A percentile compares a stretch with the other conserved stretches of the same genome.
phyloP scores from a whole-genome alignment of 192 early-diverging fungal species.

The Nowakowskiella sp. region DNA sequence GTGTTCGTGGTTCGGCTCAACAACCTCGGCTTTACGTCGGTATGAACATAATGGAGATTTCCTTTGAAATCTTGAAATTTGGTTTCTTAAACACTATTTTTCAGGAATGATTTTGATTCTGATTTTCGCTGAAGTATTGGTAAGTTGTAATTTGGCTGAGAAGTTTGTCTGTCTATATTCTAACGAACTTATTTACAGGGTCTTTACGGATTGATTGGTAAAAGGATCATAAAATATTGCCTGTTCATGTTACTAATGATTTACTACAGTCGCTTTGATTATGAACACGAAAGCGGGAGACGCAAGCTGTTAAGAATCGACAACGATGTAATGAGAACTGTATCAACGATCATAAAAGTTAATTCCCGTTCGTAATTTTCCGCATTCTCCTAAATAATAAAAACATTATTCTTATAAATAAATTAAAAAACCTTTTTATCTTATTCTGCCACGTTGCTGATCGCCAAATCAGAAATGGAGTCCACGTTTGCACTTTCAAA shows the following conservation, averaged over 20 bases:
- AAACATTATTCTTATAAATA: too few relatives aligned
- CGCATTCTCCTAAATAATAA: too few relatives aligned
- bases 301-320: too few relatives aligned
- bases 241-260: not conserved
- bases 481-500: too few relatives aligned
- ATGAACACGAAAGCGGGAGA: constrained; percentile 81
- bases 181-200: constrained; percentile 25
- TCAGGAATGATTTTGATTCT: constrained; percentile 73
- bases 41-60: constrained; percentile 50
- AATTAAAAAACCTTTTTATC: too few relatives aligned
- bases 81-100: not conserved
- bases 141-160: constrained; percentile 11
- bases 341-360: too few relatives aligned
- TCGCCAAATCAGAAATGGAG: too few relatives aligned
- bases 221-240: constrained; percentile 1
- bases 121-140: constrained; percentile 98
- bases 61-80: not conserved
- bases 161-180: constrained; percentile 7
- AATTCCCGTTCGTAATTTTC: too few relatives aligned
- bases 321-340: too few relatives aligned
- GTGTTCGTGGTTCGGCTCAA: constrained; percentile 83
- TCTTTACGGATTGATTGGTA: constrained; percentile 84
- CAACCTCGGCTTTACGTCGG: constrained; percentile 85
- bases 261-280: constrained; percentile 76
- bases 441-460: too few relatives aligned